Evolutionary conservation across 2,329 filamentous ascomycete species (phyloP), one percentile per base, ranked within the genome.

Genomic region (Phaeosphaeriaceae sp.): DNA sequence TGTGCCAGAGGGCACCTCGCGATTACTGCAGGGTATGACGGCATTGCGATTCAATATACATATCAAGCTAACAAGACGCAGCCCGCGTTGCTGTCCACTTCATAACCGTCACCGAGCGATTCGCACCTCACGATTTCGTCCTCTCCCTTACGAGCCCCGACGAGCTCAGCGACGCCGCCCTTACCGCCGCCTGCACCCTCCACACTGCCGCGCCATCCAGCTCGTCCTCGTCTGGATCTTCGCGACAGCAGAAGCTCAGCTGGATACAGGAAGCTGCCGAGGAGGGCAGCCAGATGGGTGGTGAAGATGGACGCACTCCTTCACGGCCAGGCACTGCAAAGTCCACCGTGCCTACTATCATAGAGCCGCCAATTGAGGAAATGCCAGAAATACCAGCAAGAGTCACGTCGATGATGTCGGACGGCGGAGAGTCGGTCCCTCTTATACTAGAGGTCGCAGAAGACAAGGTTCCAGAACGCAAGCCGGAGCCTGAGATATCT

Each of bases 201-300:
- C 93, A 97, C 78, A 91, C 93, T 41, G 92, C 93, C 7, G 92
- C 92, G 13, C 90, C 89, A 41, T 96, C 94, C 20, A 91, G 89
- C 65, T 92, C 90, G 24, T 96, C 93, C 11, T 94, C 92, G 4
- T 91, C 87, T 49, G 93, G 91, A 73, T 82, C 93, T 63, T 82
- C 93, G 64, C 87, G 90, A 58, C 85, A 89, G 71, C 87, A 89
- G 69, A 89, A 91, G 65, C 82, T 98, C 68, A 90, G 94, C 80
- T 94, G 96, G 79, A 97, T 98, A 74, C 89, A 90, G n/a, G 95
- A 98, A 79, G 91, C 95, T 79, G 91, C 90, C 53, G 92, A 96
- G 72, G 93, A 96, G 79, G 57, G 58, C 40, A 86, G 62, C 82
- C 86, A 70, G 51, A 58, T 56, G 7, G 65, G 54, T 9, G 61